Evolutionary conservation across 1,139 yeast genomes (phyloP).

Genomic region (Lipomyces yarrowii): DNA sequence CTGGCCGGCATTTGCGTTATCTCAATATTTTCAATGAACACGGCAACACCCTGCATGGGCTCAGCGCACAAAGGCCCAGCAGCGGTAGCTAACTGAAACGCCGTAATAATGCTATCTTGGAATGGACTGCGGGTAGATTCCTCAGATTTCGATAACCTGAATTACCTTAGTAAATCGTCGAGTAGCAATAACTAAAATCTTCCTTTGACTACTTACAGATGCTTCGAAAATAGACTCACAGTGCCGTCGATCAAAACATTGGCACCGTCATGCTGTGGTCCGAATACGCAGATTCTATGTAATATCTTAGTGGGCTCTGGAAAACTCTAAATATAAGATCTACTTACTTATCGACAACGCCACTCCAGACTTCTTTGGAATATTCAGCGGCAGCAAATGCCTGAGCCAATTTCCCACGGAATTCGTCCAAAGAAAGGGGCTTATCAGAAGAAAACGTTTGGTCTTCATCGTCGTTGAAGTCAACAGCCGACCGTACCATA

Average conservation of each 20-base stretch:
- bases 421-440: constrained; percentile 36
- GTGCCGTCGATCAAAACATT: constrained; percentile 68
- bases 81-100: constrained; percentile 78
- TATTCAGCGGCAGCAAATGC: constrained; percentile 33
- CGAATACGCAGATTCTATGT: constrained; percentile 63
- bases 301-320: constrained; percentile 40
- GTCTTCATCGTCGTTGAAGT: constrained; percentile 34
- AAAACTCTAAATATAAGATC: neutral
- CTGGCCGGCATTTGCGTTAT: constrained; percentile 28
- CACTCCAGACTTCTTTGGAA: constrained; percentile 37
- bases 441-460: constrained; percentile 20
- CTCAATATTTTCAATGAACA: constrained; percentile 48
- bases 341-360: constrained; percentile 33
- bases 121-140: constrained; percentile 29
- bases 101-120: constrained; percentile 73
- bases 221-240: constrained; percentile 44
- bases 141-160: constrained; percentile 4
- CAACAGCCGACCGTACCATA: constrained; percentile 10
- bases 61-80: constrained; percentile 92
- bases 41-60: constrained; percentile 79
- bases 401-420: constrained; percentile 31
- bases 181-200: neutral
- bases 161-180: neutral
- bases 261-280: constrained; percentile 77
- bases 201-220: constrained; percentile 31